Percentiles rank a stretch among this genome's conserved stretches.
These are phyloP conservation scores for Erythrobasidium hasegawianum DNA, from an alignment of 1,284 basidiomycete genomes.

Conservation along the genomic window DNA sequence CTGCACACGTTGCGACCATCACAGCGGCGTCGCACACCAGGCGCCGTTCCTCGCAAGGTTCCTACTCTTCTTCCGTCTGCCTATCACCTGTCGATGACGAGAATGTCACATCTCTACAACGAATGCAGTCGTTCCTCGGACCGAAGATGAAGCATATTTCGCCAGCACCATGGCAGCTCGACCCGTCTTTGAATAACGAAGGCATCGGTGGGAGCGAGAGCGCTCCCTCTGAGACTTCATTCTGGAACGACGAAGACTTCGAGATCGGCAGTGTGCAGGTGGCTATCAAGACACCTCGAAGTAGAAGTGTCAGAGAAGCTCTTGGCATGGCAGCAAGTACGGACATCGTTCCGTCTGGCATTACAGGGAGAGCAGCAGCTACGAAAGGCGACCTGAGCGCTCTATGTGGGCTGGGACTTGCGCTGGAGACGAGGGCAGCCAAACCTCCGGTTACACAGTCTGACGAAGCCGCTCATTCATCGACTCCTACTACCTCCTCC, in stretches of 20 bases:
- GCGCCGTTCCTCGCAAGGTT: conserved; percentile 1
- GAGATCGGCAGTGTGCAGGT: conserved; percentile 25
- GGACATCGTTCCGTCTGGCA: not conserved
- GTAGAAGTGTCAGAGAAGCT: conserved; percentile 15
- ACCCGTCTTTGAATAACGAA: not conserved
- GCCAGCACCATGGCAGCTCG: conserved; percentile 34
- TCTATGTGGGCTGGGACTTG: conserved; percentile 23
- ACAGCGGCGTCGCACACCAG: not conserved
- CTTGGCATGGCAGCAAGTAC: not conserved
- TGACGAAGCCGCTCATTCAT: not conserved
- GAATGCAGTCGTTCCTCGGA: conserved; percentile 36
- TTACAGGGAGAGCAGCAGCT: too few species aligned
- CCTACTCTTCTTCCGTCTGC: conserved; percentile 9
- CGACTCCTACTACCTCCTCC: too few species aligned
- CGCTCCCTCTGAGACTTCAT: not conserved
- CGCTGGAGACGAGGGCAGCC: conserved; percentile 2
- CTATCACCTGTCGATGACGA: conserved; percentile 3
- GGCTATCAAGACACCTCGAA: conserved; percentile 27
- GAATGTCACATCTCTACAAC: conserved; percentile 25
- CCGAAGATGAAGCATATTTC: conserved; percentile 37
- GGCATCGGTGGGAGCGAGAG: not conserved
- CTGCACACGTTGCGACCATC: not conserved
- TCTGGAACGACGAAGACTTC: conserved; percentile 24
- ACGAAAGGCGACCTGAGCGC: not conserved
- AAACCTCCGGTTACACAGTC: not conserved